Evolutionary conservation across 176 grass and related monocot species (phyloP), one percentile per base, ranked within the genome.

Genomic region (Musa troglodytarum): DNA sequence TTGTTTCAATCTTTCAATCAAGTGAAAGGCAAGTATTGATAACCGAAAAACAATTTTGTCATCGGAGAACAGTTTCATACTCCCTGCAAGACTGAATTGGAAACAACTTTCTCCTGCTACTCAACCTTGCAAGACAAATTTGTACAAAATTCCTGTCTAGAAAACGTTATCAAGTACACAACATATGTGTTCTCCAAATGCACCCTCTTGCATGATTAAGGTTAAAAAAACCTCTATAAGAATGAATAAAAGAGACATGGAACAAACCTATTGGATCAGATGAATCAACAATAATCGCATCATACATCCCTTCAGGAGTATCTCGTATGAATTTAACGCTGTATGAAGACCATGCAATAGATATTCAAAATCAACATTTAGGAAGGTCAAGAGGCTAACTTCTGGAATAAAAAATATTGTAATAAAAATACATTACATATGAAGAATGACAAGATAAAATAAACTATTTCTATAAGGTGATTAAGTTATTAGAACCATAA

Each of bases 281-380:
- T 26, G 95, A 99, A 82, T 99, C 95, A 82, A 99, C 95, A 54
- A 94, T 94, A 70, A 99, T 86, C 77, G 88, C 95, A 81, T 99
- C 95, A 54, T 99, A 94, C 73, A 67, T 94, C 52, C 90, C 91
- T 86, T 92, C 90, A 61, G 90, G 81, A 69, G 91, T 83, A 86
- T 92, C 87, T 82, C 69, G 70, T 73, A 99, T 85, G 63, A 87
- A 99, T 11, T 99, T 83, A 65, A 99, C 62, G 88, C 95, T 99
- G 75, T 62, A 92, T 50, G 81, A 70, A 86, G 53, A 67, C 9
- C 61, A 88, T 79, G 68, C 3, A 72, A 13, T 74, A 82, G 25
- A 72, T 52, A 26, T 70, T 63, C 26, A 70, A 89, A 69, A 11
- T 57, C 43, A 58, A 21, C 26, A 56, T 74, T 20, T 74, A 43